A percentile compares a stretch with the other conserved stretches of the same genome.
Conservation (phyloP, 148 eudicot species). For the Chenopodium quinoa region DNA sequence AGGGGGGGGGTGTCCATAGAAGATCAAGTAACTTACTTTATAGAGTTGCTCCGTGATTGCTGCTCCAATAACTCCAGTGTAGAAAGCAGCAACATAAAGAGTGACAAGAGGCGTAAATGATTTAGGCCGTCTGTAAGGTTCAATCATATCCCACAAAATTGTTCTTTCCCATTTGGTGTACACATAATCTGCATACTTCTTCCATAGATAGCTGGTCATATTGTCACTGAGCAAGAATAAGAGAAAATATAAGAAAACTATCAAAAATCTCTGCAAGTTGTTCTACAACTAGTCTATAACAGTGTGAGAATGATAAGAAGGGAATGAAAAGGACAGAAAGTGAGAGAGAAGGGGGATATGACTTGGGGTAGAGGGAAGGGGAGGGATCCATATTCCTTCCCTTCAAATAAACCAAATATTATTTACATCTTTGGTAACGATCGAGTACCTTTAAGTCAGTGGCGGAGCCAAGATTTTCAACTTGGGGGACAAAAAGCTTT, state of each 20-base stretch:
- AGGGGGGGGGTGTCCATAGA: no score
- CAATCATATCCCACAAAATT: slow-evolving; percentile 85
- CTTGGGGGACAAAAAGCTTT: no score
- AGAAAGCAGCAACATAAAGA: slow-evolving; percentile 67
- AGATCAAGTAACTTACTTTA: slow-evolving; percentile 43
- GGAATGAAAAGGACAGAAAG: no score
- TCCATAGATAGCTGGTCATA: slow-evolving; percentile 87
- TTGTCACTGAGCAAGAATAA: neutral
- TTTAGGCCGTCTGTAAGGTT: slow-evolving; percentile 78
- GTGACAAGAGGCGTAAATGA: slow-evolving; percentile 85
- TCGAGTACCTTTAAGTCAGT: no score
- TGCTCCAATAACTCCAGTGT: slow-evolving; percentile 85
- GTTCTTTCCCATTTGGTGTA: slow-evolving; percentile 76
- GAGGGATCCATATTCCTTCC: no score
- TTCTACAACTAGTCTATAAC: no score
- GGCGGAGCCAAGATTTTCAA: no score
- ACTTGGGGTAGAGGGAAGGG: no score
- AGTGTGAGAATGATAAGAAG: no score
- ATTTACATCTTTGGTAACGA: no score
- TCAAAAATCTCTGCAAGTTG: neutral
- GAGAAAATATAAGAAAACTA: neutral
- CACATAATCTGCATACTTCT: slow-evolving; percentile 79
- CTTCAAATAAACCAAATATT: no score
- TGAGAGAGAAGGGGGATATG: no score
- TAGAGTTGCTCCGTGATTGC: slow-evolving; percentile 87